Conservation (phyloP, 345 rosid species). For the Populus nigra region DNA sequence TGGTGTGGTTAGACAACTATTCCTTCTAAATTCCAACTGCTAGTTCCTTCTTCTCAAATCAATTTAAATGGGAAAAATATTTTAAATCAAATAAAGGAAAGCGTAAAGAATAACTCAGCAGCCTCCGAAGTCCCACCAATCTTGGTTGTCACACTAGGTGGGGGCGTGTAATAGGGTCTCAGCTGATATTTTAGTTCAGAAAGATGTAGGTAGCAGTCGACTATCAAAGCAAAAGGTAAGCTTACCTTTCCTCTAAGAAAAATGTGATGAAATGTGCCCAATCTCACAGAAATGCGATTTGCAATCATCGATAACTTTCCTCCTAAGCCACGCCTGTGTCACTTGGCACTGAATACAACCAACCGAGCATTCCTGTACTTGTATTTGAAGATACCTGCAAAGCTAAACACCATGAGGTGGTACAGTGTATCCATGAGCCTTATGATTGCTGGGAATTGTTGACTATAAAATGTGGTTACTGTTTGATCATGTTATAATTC, state of each 20-base stretch:
- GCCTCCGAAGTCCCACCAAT: neutral
- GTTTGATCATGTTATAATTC: neutral
- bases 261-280: neutral
- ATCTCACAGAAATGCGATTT: neutral
- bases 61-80: neutral
- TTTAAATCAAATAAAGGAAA: neutral
- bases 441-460: neutral
- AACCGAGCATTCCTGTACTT: neutral
- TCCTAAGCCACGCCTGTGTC: slow-evolving; percentile 17
- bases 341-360: neutral
- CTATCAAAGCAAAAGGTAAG: neutral
- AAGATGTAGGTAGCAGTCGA: neutral
- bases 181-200: neutral
- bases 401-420: neutral
- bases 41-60: neutral
- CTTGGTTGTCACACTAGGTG: neutral
- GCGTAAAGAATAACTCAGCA: neutral
- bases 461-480: neutral
- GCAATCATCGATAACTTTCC: slow-evolving; percentile 9
- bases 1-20: neutral
- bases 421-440: neutral
- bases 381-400: neutral
- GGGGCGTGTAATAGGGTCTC: neutral
- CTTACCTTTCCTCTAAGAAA: neutral
- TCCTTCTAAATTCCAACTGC: neutral